Base-by-base conservation (phyloP, 2,329 filamentous ascomycete species). In the Penicillium sp. region DNA sequence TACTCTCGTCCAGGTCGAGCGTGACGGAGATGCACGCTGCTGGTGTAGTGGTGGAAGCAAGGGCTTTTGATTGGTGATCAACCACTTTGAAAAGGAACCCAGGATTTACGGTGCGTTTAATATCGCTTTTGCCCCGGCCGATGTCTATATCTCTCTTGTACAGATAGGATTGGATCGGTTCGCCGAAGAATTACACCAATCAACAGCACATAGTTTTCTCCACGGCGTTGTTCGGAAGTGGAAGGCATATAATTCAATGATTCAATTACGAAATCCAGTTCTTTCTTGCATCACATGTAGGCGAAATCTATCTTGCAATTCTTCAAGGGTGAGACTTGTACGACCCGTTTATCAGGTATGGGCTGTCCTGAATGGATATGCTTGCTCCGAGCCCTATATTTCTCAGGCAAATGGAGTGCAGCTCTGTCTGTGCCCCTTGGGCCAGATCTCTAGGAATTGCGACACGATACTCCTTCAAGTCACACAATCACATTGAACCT, bases 1-100 rank as follows among this genome's bases (percentile, higher is more conserved):
- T 68, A 85, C 92, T 13, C 86, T 95, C 27, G 84, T 97, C 6
- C 93, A 97, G 75, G 89, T 96, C 1, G 93, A 97, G 75, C 81
- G 88, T 47, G 91, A 96, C 69, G 90, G 89, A 0, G 91, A 96
- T 50, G 78, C 78, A 5, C 75, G 79, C 56, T 88, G 85, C 68
- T 88, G 85, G 85, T 88, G 85, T 69, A 82, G 82, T 25, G 80
- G 81, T 13, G 81, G 80, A 13, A 73, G 66, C 54, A 74, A 71
- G 49, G 58, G 19, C 43, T 64, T 62, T 10, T 70, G 43, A 63
- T 47, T 23, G 29, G 37, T 17, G 27, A 48, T 6, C 41, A 27
- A 25, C 31, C 46, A 13, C 17, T 35, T 17, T 41, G n/a, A 4
- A 38, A 33, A 9, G 19, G 27, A 7, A 42, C 31, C 19, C 49